Conservation (phyloP, 805 yeast species). For the Komagataella pseudopastoris region DNA sequence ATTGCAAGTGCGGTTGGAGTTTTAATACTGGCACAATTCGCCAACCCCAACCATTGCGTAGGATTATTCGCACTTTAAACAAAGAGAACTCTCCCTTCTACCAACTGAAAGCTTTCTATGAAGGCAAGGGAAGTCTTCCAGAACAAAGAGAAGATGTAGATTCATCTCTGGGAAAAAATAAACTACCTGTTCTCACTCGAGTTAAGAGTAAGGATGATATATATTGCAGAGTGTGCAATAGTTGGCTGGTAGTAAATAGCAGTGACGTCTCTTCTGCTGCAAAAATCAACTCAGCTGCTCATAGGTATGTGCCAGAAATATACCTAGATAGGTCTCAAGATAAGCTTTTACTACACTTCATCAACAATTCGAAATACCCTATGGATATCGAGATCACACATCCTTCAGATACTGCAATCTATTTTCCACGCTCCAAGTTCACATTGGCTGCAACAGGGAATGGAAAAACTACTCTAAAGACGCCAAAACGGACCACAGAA, state of each 20-base stretch:
- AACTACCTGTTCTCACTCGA: background rate
- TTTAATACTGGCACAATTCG: conserved; percentile 22
- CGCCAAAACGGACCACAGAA: background rate
- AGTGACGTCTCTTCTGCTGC: background rate
- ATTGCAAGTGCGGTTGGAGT: conserved; percentile 23
- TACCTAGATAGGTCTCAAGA: background rate
- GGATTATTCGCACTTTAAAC: conserved; percentile 10
- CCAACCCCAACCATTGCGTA: conserved; percentile 25
- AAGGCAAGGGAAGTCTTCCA: background rate
- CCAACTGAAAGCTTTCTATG: background rate
- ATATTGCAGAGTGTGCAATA: background rate
- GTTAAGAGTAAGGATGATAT: background rate
- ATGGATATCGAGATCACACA: conserved; percentile 6
- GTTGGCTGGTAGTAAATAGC: background rate
- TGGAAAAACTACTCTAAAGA: background rate
- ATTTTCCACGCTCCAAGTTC: background rate
- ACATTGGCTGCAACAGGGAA: background rate
- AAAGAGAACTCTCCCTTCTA: background rate
- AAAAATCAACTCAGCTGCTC: background rate
- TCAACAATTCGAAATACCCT: conserved; percentile 4
- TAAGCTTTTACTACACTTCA: conserved; percentile 6
- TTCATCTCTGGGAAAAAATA: background rate
- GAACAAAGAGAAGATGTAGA: background rate
- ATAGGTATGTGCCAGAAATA: background rate
- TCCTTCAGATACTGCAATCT: background rate